These are phyloP conservation scores for Teratosphaeriaceae sp. DNA, from an alignment of 2,329 filamentous ascomycete genomes.

Conservation along the genomic window DNA sequence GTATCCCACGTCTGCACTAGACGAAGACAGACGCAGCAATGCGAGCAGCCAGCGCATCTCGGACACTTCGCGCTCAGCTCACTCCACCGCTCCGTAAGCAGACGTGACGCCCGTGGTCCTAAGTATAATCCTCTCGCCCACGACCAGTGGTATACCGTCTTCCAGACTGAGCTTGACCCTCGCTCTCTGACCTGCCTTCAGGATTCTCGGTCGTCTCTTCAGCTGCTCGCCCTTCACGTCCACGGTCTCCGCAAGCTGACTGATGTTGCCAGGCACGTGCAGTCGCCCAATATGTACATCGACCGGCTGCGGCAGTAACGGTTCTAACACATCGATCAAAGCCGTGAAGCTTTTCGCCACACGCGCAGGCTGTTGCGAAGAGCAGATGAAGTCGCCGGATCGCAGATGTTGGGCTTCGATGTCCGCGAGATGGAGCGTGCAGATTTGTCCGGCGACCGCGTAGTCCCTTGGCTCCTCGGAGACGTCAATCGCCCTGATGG, in stretches of 20 bases:
- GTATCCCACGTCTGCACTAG: too few species aligned
- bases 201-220: slow-evolving; percentile 79
- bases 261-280: slow-evolving; percentile 69
- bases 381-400: slow-evolving; percentile 80
- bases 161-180: slow-evolving; percentile 56
- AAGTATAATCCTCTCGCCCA: slow-evolving; percentile 72
- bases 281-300: slow-evolving; percentile 84
- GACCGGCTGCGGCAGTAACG: slow-evolving; percentile 79
- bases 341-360: slow-evolving; percentile 69
- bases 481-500: slow-evolving; percentile 74
- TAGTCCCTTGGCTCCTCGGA: slow-evolving; percentile 70
- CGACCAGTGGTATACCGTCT: slow-evolving; percentile 72
- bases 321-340: slow-evolving; percentile 84
- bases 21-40: too few species aligned
- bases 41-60: too few species aligned
- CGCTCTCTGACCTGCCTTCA: slow-evolving; percentile 72
- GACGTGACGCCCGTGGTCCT: slow-evolving; percentile 41
- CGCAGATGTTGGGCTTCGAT: slow-evolving; percentile 71
- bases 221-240: slow-evolving; percentile 66
- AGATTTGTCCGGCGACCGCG: slow-evolving; percentile 88
- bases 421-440: slow-evolving; percentile 73
- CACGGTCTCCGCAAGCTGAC: slow-evolving; percentile 62
- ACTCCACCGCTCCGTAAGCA: slow-evolving; percentile 5
- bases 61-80: too few species aligned
- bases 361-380: slow-evolving; percentile 52